These are phyloP conservation scores for Oryza australiensis DNA, from an alignment of 176 grass and related monocot species.

Conservation along the genomic window DNA sequence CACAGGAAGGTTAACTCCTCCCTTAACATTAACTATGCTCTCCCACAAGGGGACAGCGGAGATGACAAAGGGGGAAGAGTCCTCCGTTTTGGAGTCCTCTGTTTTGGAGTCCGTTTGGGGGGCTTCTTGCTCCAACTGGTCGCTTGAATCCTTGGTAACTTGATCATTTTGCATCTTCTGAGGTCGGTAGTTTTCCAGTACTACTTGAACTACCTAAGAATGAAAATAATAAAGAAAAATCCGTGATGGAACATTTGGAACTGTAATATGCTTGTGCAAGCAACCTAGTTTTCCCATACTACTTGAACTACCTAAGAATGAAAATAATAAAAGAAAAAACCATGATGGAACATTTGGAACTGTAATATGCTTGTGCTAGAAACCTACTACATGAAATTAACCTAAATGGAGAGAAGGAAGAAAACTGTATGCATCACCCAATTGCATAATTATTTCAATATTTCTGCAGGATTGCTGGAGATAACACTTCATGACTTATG, in stretches of 20 bases:
- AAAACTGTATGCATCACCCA: conserved; percentile 28
- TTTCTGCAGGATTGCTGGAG: conserved; percentile 13
- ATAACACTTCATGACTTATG: neutral
- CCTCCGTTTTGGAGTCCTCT: conserved; percentile 44
- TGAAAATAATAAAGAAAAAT: conserved; percentile 11
- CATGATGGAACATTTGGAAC: conserved; percentile 18
- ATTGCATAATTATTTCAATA: conserved; percentile 30
- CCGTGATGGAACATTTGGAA: conserved; percentile 18
- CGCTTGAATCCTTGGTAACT: conserved; percentile 35
- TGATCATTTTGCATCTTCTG: conserved; percentile 52
- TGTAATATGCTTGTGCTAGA: conserved; percentile 16
- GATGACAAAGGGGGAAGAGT: conserved; percentile 57
- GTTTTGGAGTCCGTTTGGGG: conserved; percentile 43
- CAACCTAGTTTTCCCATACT: conserved; percentile 72
- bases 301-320: conserved; percentile 73
- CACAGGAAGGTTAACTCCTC: conserved; percentile 61
- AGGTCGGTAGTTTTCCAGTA: conserved; percentile 79
- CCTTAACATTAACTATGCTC: conserved; percentile 70
- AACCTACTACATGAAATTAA: conserved; percentile 7
- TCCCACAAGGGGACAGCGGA: conserved; percentile 65
- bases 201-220: conserved; percentile 80
- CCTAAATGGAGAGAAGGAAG: conserved; percentile 16
- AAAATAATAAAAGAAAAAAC: conserved; percentile 4
- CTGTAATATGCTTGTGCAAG: too few species aligned
- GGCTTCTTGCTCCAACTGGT: conserved; percentile 57